A percentile compares a stretch with the other conserved stretches of the same genome.
Evolutionary conservation across 1,284 basidiomycete species (phyloP).

Genomic region (Leucoagaricus sp.): DNA sequence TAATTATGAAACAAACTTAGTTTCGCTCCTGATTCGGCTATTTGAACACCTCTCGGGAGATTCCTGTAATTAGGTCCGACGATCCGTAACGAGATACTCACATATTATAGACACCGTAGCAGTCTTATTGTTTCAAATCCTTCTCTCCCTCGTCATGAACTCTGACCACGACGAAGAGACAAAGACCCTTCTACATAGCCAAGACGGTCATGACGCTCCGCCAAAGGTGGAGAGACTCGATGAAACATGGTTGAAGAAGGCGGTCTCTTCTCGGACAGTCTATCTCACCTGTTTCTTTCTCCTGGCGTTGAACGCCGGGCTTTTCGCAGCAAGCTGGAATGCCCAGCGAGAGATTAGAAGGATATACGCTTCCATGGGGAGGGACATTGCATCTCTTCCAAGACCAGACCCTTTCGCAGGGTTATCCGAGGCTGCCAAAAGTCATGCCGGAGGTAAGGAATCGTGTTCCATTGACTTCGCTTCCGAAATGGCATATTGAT

Average conservation of each 20-base stretch:
- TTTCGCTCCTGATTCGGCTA: not conserved
- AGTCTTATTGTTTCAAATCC: not conserved
- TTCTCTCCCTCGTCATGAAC: constrained; percentile 3
- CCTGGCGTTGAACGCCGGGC: constrained; percentile 4
- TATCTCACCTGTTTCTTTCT: constrained; percentile 9
- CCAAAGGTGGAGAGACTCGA: not conserved
- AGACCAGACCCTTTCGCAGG: constrained; percentile 16
- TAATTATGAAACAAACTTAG: constrained; percentile 9
- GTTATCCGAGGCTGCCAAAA: constrained; percentile 10
- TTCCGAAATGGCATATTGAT: constrained; percentile 1
- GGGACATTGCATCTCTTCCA: constrained; percentile 13
- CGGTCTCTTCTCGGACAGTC: not conserved
- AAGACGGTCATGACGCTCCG: not conserved
- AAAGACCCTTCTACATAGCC: constrained; percentile 3
- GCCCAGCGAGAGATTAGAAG: constrained; percentile 5
- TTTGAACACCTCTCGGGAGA: not conserved
- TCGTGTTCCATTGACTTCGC: not conserved
- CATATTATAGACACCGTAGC: constrained; percentile 4
- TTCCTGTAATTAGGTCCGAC: constrained; percentile 5
- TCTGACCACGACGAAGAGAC: constrained; percentile 10
- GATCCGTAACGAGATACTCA: not conserved
- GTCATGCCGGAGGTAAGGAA: constrained; percentile 3
- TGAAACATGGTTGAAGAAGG: not conserved
- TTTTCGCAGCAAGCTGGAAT: constrained; percentile 9
- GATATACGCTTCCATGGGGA: constrained; percentile 4